Evolutionary conservation across 1,139 yeast species (phyloP), one percentile per base, ranked within the genome.

Genomic region (Magnusiomyces fungicola): DNA sequence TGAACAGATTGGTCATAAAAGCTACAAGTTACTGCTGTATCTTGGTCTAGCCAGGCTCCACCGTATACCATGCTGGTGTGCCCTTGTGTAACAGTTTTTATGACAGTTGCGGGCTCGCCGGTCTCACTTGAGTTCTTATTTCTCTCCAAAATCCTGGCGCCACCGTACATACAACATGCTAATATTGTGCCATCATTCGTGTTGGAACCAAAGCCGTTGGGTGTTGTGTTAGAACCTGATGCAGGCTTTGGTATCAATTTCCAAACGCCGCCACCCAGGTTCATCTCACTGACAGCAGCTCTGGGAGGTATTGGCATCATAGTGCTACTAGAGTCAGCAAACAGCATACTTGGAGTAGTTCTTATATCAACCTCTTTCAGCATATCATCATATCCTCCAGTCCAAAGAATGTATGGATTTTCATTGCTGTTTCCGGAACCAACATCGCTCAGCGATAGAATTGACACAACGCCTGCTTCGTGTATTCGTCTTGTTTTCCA

Each of bases 31-130:
- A 80, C 82, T 2, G 83, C 75, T 1, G 64, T 61, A 3, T 50
- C 49, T 4, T 75, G 78, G 18, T 71, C 70, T 1, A 63, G 63
- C 96, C 97, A 89, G 61, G 86, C 96, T 3, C 95, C 96, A 0
- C 97, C 97, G 61, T 92, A 92, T 48, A 92, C 89, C 88, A 92
- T 92, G 56, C 96, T 87, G 45, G 80, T 82, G 63, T 92, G 97
- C 23, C 83, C 85, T 27, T 76, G 76, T 55, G 81, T 83, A 62
- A 81, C 78, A 53, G 74, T 76, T 23, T 71, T 66, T 3, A 64
- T 60, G 0, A 83, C 78, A 0, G 19, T 33, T 10, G 69, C 66
- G 12, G 76, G 73, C n/a, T 63, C 61, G 22, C 66, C 67, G 3
- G 61, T 14, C 21, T 63, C 65, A 49, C 43, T n/a, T n/a, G 22